phyloP scores from a whole-genome alignment of 257 asterid species.

The Solanum dulcamara region DNA sequence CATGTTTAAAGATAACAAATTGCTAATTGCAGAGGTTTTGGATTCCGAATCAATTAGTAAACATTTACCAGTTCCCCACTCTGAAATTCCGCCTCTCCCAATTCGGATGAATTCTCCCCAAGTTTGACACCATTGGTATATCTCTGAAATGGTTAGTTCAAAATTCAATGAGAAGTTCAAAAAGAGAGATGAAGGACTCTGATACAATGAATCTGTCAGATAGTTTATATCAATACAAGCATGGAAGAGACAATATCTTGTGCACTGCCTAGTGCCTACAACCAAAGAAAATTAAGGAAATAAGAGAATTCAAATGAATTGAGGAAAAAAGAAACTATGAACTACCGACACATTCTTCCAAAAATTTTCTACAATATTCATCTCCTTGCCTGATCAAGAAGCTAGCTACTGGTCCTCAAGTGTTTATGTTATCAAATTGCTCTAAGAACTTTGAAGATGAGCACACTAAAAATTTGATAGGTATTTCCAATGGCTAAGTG shows the following conservation, averaged over 20 bases:
- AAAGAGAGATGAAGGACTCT: neutral
- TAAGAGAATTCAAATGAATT: neutral
- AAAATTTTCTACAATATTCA: neutral
- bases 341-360: neutral
- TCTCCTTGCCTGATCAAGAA: neutral
- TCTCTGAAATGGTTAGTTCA: neutral
- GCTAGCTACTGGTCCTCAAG: neutral
- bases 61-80: constrained; percentile 39
- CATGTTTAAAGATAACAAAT: neutral
- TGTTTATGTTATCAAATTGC: neutral
- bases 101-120: constrained; percentile 8
- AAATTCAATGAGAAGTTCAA: neutral
- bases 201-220: neutral
- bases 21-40: neutral
- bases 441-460: neutral
- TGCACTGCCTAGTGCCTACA: neutral
- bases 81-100: constrained; percentile 18
- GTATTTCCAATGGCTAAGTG: neutral
- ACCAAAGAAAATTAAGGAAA: neutral
- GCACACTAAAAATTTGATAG: neutral
- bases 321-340: neutral
- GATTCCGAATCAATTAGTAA: neutral
- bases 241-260: neutral
- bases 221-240: neutral
- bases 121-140: neutral